A percentile compares a stretch with the other conserved stretches of the same genome.
phyloP scores from a whole-genome alignment of 345 rosid genomes.

The Gossypium ekmanianum region DNA sequence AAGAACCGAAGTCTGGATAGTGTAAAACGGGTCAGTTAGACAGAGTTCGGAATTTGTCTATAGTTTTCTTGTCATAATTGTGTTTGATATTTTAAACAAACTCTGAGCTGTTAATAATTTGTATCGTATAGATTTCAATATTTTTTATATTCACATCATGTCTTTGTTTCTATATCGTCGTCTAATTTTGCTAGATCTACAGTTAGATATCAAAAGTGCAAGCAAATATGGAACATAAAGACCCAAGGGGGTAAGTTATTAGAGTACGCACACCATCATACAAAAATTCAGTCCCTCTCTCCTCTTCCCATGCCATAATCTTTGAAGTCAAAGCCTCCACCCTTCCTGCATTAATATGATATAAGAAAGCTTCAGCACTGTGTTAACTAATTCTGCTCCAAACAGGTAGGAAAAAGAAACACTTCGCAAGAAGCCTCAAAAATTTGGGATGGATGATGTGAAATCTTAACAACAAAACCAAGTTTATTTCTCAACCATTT shows the following conservation, averaged over 20 bases:
- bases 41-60: neutral
- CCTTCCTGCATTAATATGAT: constrained; percentile 50
- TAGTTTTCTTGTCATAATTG: neutral
- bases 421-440: neutral
- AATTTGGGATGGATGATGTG: neutral
- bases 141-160: too few species aligned
- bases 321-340: constrained; percentile 80
- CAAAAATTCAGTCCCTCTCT: constrained; percentile 67
- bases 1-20: constrained; percentile 65
- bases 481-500: neutral
- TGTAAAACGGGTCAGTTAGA: constrained; percentile 11
- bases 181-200: too few species aligned
- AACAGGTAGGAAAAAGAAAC: neutral
- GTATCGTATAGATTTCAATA: too few species aligned
- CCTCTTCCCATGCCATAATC: constrained; percentile 85
- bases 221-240: neutral
- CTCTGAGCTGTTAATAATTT: too few species aligned
- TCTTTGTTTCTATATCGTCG: too few species aligned
- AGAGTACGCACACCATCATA: constrained; percentile 82
- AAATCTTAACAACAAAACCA: neutral
- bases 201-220: too few species aligned
- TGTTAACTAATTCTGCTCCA: neutral
- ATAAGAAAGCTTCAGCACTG: constrained; percentile 10
- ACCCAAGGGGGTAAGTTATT: neutral
- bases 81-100: too few species aligned